These are phyloP conservation scores for Pisolithus marmoratus DNA, from an alignment of 768 basidiomycete genomes.

Conservation along the genomic window DNA sequence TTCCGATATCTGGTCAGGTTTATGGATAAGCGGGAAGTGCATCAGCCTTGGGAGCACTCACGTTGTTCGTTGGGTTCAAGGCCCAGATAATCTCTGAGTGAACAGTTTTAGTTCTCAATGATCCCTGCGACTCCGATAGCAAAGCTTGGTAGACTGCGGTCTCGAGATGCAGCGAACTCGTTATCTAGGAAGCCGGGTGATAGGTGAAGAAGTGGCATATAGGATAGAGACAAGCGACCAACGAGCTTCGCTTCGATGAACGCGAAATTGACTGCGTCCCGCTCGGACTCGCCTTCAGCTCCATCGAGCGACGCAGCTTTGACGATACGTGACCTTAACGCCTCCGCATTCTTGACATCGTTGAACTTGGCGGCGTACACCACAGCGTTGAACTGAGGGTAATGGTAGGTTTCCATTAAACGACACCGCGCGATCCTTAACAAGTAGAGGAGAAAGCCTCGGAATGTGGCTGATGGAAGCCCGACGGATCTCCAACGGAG, in stretches of 20 bases:
- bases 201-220: constrained; percentile 7
- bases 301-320: constrained; percentile 59
- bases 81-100: constrained; percentile 91
- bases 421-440: constrained; percentile 4
- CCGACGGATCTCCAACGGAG: neutral
- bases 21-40: neutral
- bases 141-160: constrained; percentile 81
- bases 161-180: constrained; percentile 73
- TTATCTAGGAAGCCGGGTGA: constrained; percentile 49
- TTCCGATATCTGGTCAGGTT: constrained; percentile 71
- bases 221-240: constrained; percentile 23
- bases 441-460: too few relatives aligned
- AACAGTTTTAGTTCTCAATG: constrained; percentile 75
- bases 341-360: constrained; percentile 56
- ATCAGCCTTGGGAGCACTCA: constrained; percentile 26
- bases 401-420: constrained; percentile 53
- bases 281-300: constrained; percentile 56
- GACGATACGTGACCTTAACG: constrained; percentile 62
- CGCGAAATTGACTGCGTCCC: constrained; percentile 80
- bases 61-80: constrained; percentile 85
- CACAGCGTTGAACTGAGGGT: constrained; percentile 44
- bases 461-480: neutral
- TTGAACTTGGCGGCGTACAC: constrained; percentile 65
- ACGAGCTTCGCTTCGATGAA: constrained; percentile 87
- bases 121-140: constrained; percentile 53